Conservation (phyloP, 768 basidiomycete species). For the Candolleomyces aberdarensis region DNA sequence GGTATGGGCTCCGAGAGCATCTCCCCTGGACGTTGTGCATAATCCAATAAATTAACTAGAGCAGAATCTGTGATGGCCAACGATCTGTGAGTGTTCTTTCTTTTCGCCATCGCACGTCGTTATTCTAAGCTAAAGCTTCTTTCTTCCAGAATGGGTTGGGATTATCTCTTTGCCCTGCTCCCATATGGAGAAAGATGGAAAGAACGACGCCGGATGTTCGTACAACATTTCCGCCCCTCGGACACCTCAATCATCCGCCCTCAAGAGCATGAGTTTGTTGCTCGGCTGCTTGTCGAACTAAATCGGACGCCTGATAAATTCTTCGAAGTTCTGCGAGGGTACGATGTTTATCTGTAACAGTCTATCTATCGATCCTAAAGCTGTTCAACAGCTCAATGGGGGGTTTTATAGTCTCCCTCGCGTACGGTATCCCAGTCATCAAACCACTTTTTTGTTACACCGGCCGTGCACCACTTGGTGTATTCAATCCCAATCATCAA, state of each 20-base stretch:
- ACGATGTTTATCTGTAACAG: neutral
- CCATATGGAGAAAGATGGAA: conserved; percentile 40
- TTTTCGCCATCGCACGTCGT: neutral
- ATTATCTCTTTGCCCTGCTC: conserved; percentile 37
- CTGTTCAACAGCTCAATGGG: neutral
- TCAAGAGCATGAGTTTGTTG: conserved; percentile 21
- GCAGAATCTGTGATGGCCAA: conserved; percentile 26
- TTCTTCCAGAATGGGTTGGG: conserved; percentile 37
- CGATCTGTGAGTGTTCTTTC: conserved; percentile 15
- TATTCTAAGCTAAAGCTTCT: too few relatives aligned
- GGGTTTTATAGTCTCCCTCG: conserved; percentile 8
- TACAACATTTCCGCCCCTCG: conserved; percentile 35
- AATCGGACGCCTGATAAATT: conserved; percentile 31
- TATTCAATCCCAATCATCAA: too few relatives aligned
- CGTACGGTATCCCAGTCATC: conserved; percentile 9
- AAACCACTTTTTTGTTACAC: too few relatives aligned
- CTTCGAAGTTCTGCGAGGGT: conserved; percentile 21
- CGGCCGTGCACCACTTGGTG: too few relatives aligned
- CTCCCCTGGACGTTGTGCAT: too few relatives aligned
- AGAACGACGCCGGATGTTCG: conserved; percentile 37
- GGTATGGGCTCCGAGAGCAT: conserved; percentile 3
- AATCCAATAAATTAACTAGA: conserved; percentile 9
- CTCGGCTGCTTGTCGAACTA: conserved; percentile 20
- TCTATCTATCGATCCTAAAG: neutral
- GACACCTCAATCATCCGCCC: conserved; percentile 28